Evolutionary conservation across 2,329 filamentous ascomycete species (phyloP), one percentile per base, ranked within the genome.

Genomic region (Fusarium dlaminii): DNA sequence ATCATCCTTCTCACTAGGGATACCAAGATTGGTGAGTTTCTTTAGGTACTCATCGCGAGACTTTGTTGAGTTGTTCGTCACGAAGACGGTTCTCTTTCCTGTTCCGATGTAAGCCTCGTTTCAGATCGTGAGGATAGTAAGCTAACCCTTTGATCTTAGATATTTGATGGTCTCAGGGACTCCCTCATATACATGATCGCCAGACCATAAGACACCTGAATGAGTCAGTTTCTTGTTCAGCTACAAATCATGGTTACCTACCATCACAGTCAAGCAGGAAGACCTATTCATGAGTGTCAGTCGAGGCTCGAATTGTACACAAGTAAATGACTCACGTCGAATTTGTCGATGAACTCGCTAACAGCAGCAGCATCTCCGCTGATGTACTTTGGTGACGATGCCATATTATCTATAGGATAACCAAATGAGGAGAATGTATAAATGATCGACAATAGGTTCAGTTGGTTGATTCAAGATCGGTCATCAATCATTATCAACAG

Each of bases 21-120:
- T 98, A 52, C 93, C 93, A 81, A 98, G 88, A 61, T 86, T 86
- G 52, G 93, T 90, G 68, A 99, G 92, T 81, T 98, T 99, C 86
- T 96, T 94, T 82, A 93, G 92, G 84, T 99, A 99, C 81, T 98
- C 95, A 56, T 89, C 87, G 64, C 96, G 93, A 17, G 96, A 98
- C 82, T 99, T 99, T 65, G 96, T 98, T 80, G 95, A 98, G 86
- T 99, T 99, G 86, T 99, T 99, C 45, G 96, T 99, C 59, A 99
- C 96, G 81, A 99, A 99, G 62, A 99, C 91, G 39, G 96, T 89
- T 81, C 92, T 92, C 84, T 99, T 99, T 80, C 94, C 95, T 96
- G 60, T 29, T 8, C 20, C 14, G 27, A 45, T 63, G 61, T 75
- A 34, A 75, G 62, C 39, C 18, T 58, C 45, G 36, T 30, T 59